Conservation (phyloP, 2,329 filamentous ascomycete species). For the Aspergillus tubingensis region DNA sequence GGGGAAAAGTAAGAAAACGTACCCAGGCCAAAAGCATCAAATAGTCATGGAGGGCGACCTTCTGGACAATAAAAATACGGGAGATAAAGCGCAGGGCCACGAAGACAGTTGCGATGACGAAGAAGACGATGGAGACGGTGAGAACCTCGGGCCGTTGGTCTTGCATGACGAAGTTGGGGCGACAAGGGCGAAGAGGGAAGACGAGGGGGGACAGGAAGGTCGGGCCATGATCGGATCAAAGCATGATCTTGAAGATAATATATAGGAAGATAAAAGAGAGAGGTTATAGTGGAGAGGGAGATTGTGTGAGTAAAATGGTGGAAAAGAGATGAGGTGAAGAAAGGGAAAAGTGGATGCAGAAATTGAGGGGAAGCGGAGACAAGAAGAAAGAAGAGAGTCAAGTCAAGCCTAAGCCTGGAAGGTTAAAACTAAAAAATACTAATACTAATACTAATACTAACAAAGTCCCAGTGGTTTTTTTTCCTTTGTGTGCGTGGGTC, state of each 20-base stretch:
- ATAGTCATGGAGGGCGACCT: constrained; percentile 74
- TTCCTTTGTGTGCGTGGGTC: not conserved
- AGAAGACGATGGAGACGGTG: constrained; percentile 48
- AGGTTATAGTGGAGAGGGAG: not conserved
- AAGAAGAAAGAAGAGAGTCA: too few species aligned
- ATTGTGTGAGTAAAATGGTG: not conserved
- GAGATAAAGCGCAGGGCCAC: constrained; percentile 74
- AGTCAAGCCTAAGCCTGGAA: too few species aligned
- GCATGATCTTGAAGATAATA: not conserved
- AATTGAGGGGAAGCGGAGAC: constrained; percentile 4
- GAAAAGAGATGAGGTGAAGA: constrained; percentile 6
- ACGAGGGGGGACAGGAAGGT: not conserved
- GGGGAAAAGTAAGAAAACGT: constrained; percentile 18
- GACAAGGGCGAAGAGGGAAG: constrained; percentile 1
- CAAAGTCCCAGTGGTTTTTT: not conserved
- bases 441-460: too few species aligned
- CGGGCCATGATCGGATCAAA: not conserved
- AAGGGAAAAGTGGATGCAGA: not conserved
- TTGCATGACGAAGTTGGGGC: constrained; percentile 28
- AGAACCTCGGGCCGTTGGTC: constrained; percentile 42
- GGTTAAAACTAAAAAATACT: too few species aligned
- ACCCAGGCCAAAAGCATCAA: constrained; percentile 79
- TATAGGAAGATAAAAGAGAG: constrained; percentile 6
- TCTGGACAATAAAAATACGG: constrained; percentile 70
- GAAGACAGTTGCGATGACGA: constrained; percentile 71